Evolutionary conservation across 1,139 yeast genomes (phyloP).

Genomic region (Magnusiomyces magnusii): DNA sequence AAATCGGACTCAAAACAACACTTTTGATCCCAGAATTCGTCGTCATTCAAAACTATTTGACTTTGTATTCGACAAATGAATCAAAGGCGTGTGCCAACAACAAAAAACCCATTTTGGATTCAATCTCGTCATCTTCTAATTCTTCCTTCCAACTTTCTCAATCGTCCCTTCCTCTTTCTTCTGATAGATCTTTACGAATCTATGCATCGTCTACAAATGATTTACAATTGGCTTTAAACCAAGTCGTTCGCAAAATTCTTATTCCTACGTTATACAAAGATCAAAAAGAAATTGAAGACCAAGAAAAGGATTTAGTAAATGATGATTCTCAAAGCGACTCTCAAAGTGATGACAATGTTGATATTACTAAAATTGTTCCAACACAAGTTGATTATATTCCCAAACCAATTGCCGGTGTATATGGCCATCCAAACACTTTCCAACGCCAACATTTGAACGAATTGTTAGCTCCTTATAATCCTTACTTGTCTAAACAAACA

Average conservation of each 20-base stretch:
- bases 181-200: neutral
- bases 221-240: neutral
- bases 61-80: too few species aligned
- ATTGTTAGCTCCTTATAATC: slow-evolving; percentile 19
- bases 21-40: slow-evolving; percentile 4
- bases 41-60: neutral
- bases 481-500: slow-evolving; percentile 14
- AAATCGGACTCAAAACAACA: neutral
- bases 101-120: neutral
- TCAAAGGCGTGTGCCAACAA: too few species aligned
- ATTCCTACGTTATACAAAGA: neutral
- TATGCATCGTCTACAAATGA: neutral
- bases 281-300: neutral
- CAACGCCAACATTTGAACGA: slow-evolving; percentile 23
- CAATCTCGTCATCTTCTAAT: neutral
- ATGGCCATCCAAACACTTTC: slow-evolving; percentile 28
- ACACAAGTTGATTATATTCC: slow-evolving; percentile 19
- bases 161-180: neutral
- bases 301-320: neutral
- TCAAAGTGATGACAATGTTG: slow-evolving; percentile 1
- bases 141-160: neutral
- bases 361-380: slow-evolving; percentile 28
- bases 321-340: too few species aligned
- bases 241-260: neutral
- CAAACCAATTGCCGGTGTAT: slow-evolving; percentile 21